Evolutionary conservation across 495 filamentous ascomycete genomes (phyloP).

Genomic region (Astrothelium macrocarpum): DNA sequence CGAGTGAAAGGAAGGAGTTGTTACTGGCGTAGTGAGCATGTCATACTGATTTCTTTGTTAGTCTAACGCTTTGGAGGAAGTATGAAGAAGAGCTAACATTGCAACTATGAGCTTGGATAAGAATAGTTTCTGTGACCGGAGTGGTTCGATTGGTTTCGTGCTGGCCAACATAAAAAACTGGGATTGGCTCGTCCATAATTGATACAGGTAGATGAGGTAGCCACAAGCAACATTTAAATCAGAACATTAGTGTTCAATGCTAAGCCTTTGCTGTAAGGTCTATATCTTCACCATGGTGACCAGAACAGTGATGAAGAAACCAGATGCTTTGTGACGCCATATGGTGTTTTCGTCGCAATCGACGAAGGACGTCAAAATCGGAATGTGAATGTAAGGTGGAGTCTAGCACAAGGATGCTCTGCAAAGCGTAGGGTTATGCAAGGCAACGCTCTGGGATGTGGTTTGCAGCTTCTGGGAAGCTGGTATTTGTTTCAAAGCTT

Average conservation of each 20-base stretch:
- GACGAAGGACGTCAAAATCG: not conserved
- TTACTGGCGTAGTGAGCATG: conserved; percentile 83
- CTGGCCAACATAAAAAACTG: conserved; percentile 71
- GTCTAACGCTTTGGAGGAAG: not conserved
- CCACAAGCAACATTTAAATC: no score
- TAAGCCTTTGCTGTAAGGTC: no score
- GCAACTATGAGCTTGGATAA: conserved; percentile 56
- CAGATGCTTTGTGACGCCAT: not conserved
- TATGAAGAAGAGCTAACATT: conserved; percentile 41
- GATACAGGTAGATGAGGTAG: conserved; percentile 23
- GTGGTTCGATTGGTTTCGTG: conserved; percentile 60
- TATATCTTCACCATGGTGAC: not conserved
- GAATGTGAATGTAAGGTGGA: not conserved
- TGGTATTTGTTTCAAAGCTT: not conserved
- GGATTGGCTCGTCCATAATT: conserved; percentile 44
- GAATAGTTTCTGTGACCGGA: conserved; percentile 51
- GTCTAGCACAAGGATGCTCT: not conserved
- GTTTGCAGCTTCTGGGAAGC: not conserved
- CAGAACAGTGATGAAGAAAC: not conserved
- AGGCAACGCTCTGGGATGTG: not conserved
- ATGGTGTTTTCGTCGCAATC: not conserved
- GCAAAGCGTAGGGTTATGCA: not conserved
- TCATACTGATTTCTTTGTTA: conserved; percentile 58
- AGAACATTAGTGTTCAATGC: no score
- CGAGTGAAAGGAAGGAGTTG: conserved; percentile 70